Percentiles rank a stretch among this genome's conserved stretches.
Evolutionary conservation across 192 early-diverging fungal species (phyloP).

Genomic region (Jimgerdemannia lactiflua): DNA sequence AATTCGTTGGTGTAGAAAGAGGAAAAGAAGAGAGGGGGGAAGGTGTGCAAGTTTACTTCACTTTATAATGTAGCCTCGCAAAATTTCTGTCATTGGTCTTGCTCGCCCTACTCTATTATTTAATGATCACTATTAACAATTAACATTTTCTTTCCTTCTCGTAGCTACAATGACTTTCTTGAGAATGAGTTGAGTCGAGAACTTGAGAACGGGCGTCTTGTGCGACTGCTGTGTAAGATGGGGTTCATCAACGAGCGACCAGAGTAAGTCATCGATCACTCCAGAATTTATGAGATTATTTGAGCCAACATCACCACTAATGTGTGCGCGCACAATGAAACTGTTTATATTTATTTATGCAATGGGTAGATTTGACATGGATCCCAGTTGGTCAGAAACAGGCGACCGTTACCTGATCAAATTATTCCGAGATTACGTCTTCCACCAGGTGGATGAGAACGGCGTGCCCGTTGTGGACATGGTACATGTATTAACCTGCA

Average conservation of each 20-base stretch:
- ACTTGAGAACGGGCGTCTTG: slow-evolving; percentile 88
- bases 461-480: slow-evolving; percentile 86
- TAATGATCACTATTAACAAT: not conserved
- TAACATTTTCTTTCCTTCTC: not conserved
- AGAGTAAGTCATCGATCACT: slow-evolving; percentile 46
- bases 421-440: slow-evolving; percentile 97
- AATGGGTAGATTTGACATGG: slow-evolving; percentile 71
- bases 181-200: slow-evolving; percentile 78
- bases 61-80: no score
- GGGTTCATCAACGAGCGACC: slow-evolving; percentile 92
- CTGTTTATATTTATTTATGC: not conserved
- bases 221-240: slow-evolving; percentile 86
- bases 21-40: no score
- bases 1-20: not conserved
- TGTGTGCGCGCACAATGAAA: no score
- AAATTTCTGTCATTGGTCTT: no score
- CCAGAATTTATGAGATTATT: not conserved
- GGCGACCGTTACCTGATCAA: slow-evolving; percentile 98
- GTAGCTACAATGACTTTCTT: slow-evolving; percentile 71
- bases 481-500: slow-evolving; percentile 87
- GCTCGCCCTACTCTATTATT: no score
- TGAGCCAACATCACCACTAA: slow-evolving; percentile 26
- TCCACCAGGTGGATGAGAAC: slow-evolving; percentile 89
- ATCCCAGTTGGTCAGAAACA: slow-evolving; percentile 95
- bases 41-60: no score